These are phyloP conservation scores for Kuraishia capsulata DNA, from an alignment of 805 yeast species.

Conservation along the genomic window DNA sequence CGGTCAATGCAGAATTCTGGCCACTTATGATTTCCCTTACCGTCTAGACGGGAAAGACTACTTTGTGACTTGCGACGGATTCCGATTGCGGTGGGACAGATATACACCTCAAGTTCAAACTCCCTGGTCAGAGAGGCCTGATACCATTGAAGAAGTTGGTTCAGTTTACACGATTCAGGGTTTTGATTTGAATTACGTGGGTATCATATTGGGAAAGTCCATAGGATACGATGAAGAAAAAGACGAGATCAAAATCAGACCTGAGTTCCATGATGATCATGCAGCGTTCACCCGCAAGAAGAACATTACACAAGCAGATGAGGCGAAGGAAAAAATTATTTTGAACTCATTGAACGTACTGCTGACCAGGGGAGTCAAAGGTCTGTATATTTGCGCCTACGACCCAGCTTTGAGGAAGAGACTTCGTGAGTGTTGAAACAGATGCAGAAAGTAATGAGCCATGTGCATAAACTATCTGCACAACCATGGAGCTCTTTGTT, in stretches of 20 bases:
- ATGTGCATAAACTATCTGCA: too few relatives aligned
- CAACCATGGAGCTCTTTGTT: too few relatives aligned
- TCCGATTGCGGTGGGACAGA: slow-evolving; percentile 37
- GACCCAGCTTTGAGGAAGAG: slow-evolving; percentile 27
- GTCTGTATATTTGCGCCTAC: slow-evolving; percentile 33
- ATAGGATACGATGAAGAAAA: slow-evolving; percentile 26
- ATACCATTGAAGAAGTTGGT: slow-evolving; percentile 37
- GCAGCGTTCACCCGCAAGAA: slow-evolving; percentile 35
- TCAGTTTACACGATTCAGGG: slow-evolving; percentile 40
- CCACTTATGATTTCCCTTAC: slow-evolving; percentile 39
- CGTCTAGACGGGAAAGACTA: slow-evolving; percentile 34
- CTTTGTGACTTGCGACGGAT: slow-evolving; percentile 32
- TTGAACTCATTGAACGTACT: slow-evolving; percentile 35
- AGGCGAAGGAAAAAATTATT: slow-evolving; percentile 29
- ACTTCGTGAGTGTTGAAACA: too few relatives aligned
- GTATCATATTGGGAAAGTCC: slow-evolving; percentile 34
- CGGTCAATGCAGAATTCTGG: slow-evolving; percentile 33
- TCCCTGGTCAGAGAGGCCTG: slow-evolving; percentile 38
- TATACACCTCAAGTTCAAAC: slow-evolving; percentile 27
- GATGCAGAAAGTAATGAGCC: too few relatives aligned
- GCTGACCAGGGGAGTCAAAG: slow-evolving; percentile 35
- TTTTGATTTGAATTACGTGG: slow-evolving; percentile 37
- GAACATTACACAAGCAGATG: slow-evolving; percentile 25
- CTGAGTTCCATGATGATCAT: slow-evolving; percentile 32
- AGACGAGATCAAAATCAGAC: slow-evolving; percentile 23